Base-by-base conservation (phyloP, 768 basidiomycete genomes). In the Serendipita indica region DNA sequence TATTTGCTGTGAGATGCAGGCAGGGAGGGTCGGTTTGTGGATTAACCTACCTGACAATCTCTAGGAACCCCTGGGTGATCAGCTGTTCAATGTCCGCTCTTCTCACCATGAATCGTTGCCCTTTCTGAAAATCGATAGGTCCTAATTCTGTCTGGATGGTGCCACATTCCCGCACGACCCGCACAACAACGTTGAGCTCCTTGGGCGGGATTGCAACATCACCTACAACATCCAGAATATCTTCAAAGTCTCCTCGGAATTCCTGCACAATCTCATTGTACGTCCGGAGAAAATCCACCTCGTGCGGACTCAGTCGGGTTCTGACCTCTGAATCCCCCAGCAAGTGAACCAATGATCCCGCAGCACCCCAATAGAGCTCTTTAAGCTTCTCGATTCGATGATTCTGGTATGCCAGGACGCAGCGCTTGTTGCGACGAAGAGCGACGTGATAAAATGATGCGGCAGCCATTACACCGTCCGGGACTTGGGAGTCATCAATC, bases 341-440 rank as follows among this genome's bases (percentile, higher is more conserved):
- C 39, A 96, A 74, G 63, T 89, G 86, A 0, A 90, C 88, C 2
- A 96, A 74, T 2, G 89, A 86, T 13, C 90, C 93, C 16, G 89
- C 89, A 5, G 82, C 79, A 12, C 80, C 73, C 94, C 94, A 98
- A 72, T 89, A 96, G 74, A 88, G 77, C 66, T 90, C 84, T 60
- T 83, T 79, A 57, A 98, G 78, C 57, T 83, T 81, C 67, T 89
- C 85, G 35, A 89, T 71, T 58, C 94, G 79, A 72, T 92, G 89
- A 25, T 79, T 73, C 70, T 97, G 90, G 71, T 98, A 99, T 0
- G 90, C 91, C 43, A 97, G 79, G 2, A 98, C 77, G 68, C 89
- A 91, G n/a, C 96, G 85, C 69, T 94, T 96, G 75, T 98, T 96
- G 62, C 92, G 81, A 37, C 83, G 75, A 64, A 94, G 85, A 34